Evolutionary conservation across 352 stramenopile genomes (phyloP).

Genomic region (Globisporangium spiculum): DNA sequence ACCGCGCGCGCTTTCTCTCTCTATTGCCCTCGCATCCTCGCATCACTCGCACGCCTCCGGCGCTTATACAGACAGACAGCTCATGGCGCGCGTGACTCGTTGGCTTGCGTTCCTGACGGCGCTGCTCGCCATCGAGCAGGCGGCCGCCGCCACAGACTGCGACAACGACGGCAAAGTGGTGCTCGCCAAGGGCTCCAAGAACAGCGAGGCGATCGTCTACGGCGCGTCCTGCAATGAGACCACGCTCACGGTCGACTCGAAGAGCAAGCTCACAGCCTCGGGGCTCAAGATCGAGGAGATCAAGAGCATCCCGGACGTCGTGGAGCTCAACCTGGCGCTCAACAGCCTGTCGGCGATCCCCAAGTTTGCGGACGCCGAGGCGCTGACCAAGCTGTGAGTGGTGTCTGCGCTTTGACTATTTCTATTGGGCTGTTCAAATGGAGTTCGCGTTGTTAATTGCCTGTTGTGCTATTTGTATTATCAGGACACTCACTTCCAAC

Average conservation of each 20-base stretch:
- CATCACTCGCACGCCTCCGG: neutral
- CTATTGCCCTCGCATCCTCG: neutral
- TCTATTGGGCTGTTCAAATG: neutral
- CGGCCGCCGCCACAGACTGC: conserved; percentile 17
- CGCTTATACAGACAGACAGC: neutral
- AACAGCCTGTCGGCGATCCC: conserved; percentile 47
- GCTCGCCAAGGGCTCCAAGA: conserved; percentile 32
- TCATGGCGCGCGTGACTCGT: conserved; percentile 13
- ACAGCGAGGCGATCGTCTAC: conserved; percentile 33
- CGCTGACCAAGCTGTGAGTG: conserved; percentile 43
- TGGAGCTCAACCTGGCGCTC: conserved; percentile 49
- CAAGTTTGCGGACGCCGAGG: conserved; percentile 23
- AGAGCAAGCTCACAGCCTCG: conserved; percentile 35
- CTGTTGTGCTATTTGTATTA: neutral
- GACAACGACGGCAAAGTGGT: conserved; percentile 36
- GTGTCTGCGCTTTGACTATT: too few relatives aligned
- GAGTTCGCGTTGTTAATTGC: neutral
- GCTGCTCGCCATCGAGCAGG: neutral
- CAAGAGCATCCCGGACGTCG: conserved; percentile 41
- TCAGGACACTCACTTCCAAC: conserved; percentile 55
- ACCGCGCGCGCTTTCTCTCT: neutral
- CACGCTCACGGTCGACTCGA: conserved; percentile 29
- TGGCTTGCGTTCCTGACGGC: conserved; percentile 10
- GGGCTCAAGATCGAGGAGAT: conserved; percentile 47
- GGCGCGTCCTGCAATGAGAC: conserved; percentile 31